A percentile compares a stretch with the other conserved stretches of the same genome.
Conservation (phyloP, 2,329 filamentous ascomycete species). For the Daldinia sp. region DNA sequence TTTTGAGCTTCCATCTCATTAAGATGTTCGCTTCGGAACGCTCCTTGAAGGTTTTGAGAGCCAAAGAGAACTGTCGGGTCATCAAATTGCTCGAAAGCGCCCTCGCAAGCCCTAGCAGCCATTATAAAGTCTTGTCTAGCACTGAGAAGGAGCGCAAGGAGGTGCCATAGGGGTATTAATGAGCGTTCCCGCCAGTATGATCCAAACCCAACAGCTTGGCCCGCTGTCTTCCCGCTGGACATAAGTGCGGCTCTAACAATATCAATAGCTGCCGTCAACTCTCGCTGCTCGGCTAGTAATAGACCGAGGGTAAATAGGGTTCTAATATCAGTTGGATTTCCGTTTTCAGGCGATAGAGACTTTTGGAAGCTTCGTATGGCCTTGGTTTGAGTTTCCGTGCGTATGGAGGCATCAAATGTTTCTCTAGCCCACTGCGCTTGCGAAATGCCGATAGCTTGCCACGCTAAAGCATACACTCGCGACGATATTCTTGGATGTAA, state of each 20-base stretch:
- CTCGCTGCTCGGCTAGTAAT: conserved; percentile 88
- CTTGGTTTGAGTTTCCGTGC: conserved; percentile 79
- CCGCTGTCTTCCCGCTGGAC: conserved; percentile 63
- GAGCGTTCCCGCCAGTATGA: conserved; percentile 72
- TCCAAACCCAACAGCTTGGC: conserved; percentile 60
- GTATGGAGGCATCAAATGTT: conserved; percentile 79
- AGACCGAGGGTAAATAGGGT: conserved; percentile 84
- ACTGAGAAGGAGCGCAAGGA: conserved; percentile 86
- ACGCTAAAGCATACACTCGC: conserved; percentile 74
- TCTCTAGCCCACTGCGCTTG: conserved; percentile 88
- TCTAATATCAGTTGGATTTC: conserved; percentile 76
- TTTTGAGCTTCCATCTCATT: conserved; percentile 63
- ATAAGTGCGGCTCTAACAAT: conserved; percentile 82
- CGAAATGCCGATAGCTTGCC: conserved; percentile 86
- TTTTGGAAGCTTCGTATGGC: conserved; percentile 81
- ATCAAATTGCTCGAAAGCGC: conserved; percentile 90
- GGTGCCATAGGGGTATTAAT: conserved; percentile 87
- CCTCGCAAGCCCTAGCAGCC: conserved; percentile 86
- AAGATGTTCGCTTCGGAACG: conserved; percentile 75
- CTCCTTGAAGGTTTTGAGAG: conserved; percentile 60
- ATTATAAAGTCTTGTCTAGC: conserved; percentile 86
- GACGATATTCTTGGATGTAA: conserved; percentile 65
- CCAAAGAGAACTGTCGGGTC: conserved; percentile 78
- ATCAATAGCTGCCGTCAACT: conserved; percentile 83
- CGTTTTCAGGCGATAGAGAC: conserved; percentile 75